phyloP scores from a whole-genome alignment of 805 yeast species.

The Kazachstania psychrophila region DNA sequence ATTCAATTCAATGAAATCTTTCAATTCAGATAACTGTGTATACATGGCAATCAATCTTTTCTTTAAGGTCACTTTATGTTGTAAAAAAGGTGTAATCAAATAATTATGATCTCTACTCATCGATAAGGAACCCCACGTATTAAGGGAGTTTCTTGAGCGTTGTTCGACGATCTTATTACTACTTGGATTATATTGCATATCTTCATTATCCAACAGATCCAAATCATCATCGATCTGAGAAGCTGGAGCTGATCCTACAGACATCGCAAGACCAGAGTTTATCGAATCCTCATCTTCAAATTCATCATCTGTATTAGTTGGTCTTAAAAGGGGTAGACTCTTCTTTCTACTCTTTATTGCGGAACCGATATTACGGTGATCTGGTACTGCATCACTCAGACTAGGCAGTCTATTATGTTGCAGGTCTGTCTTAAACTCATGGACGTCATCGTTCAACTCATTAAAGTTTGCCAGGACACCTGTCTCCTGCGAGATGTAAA shows the following conservation, averaged over 20 bases:
- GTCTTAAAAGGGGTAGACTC: background rate
- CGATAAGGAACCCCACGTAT: constrained; percentile 3
- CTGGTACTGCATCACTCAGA: constrained; percentile 12
- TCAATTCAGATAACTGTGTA: constrained; percentile 71
- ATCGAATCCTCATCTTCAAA: constrained; percentile 1
- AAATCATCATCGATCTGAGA: constrained; percentile 1
- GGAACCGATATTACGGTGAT: background rate
- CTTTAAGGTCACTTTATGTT: constrained; percentile 48
- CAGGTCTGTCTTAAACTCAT: constrained; percentile 41
- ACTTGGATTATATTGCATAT: background rate
- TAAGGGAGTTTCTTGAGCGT: constrained; percentile 1
- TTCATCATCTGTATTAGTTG: no score
- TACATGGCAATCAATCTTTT: constrained; percentile 56
- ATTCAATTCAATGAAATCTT: constrained; percentile 76
- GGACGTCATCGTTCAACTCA: constrained; percentile 51
- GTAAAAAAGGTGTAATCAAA: constrained; percentile 11
- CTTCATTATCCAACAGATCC: constrained; percentile 1
- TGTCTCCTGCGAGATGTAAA: constrained; percentile 59
- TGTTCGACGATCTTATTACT: background rate
- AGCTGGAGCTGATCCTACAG: constrained; percentile 5
- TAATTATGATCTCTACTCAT: constrained; percentile 1
- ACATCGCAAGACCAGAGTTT: constrained; percentile 1
- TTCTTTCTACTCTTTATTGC: background rate
- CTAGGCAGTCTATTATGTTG: constrained; percentile 13
- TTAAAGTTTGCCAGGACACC: constrained; percentile 35